Evolutionary conservation across 2,329 filamentous ascomycete species (phyloP).

Genomic region (Aspergillus awamori): DNA sequence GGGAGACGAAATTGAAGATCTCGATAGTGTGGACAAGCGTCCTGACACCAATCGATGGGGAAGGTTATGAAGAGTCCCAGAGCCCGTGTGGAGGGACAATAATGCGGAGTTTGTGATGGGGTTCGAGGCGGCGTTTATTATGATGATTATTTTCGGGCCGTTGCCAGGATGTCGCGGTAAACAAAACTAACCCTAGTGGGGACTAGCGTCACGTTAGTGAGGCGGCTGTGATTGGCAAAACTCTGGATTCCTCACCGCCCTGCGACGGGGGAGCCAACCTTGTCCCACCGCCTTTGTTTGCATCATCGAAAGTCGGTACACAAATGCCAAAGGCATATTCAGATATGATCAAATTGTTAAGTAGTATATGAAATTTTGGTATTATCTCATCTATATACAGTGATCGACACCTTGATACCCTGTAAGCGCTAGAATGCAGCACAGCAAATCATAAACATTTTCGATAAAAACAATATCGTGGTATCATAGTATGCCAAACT

Average conservation of each 20-base stretch:
- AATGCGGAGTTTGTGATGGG: neutral
- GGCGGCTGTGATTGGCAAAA: conserved; percentile 19
- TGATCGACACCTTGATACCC: conserved; percentile 9
- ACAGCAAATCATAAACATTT: neutral
- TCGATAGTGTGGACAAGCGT: neutral
- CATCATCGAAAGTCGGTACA: too few relatives aligned
- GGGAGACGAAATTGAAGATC: neutral
- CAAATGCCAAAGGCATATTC: too few relatives aligned
- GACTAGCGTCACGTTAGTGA: conserved; percentile 11
- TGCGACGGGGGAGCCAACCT: neutral
- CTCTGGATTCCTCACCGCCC: conserved; percentile 16
- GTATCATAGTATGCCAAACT: neutral
- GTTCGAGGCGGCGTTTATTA: conserved; percentile 23
- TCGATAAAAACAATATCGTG: neutral
- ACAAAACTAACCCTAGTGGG: conserved; percentile 33
- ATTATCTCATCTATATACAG: neutral
- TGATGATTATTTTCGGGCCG: conserved; percentile 27
- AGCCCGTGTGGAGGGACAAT: neutral
- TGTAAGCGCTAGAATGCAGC: neutral
- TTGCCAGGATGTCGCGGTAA: conserved; percentile 34
- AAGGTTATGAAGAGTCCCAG: neutral
- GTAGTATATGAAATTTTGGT: too few relatives aligned
- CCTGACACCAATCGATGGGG: neutral
- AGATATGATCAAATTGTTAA: too few relatives aligned
- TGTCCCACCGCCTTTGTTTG: neutral